Percentiles rank a stretch among this genome's conserved stretches.
Evolutionary conservation across 2,329 filamentous ascomycete species (phyloP).

Genomic region (Sarocladium oryzae): DNA sequence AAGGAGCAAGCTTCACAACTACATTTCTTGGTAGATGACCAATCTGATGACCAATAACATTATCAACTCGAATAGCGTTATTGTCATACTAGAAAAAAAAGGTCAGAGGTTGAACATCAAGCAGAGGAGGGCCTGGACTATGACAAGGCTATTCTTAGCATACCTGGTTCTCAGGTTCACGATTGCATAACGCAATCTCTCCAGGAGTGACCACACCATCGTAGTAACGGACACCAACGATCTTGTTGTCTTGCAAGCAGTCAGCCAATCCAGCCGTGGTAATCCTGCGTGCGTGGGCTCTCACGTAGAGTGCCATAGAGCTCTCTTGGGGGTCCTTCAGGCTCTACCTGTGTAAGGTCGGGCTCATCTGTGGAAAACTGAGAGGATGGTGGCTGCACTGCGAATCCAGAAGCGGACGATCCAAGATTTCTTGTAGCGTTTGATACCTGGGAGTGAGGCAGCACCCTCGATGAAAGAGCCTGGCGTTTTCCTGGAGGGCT

Average conservation of each 20-base stretch:
- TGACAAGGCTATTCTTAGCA: too few relatives aligned
- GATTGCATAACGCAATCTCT: conserved; percentile 54
- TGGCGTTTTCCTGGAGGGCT: conserved; percentile 21
- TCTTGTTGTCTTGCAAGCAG: conserved; percentile 26
- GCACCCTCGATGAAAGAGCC: conserved; percentile 14
- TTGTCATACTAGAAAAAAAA: conserved; percentile 57
- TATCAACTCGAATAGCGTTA: conserved; percentile 74
- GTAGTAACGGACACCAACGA: conserved; percentile 54
- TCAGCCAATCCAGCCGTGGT: background rate
- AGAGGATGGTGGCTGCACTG: too few relatives aligned
- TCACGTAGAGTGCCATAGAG: conserved; percentile 41
- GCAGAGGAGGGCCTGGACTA: too few relatives aligned
- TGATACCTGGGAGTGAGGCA: background rate
- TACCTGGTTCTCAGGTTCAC: conserved; percentile 61
- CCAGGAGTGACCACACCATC: conserved; percentile 53
- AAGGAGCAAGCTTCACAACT: conserved; percentile 65
- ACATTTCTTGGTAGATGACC: conserved; percentile 67
- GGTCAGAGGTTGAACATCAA: too few relatives aligned
- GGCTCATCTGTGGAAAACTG: too few relatives aligned
- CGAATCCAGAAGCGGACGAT: too few relatives aligned
- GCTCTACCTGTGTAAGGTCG: conserved; percentile 38
- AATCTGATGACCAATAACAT: conserved; percentile 68
- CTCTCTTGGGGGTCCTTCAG: conserved; percentile 34
- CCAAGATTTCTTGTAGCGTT: conserved; percentile 35
- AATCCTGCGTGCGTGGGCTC: conserved; percentile 10